phyloP scores from a whole-genome alignment of 1,284 basidiomycete species.

The Irpex sp. region DNA sequence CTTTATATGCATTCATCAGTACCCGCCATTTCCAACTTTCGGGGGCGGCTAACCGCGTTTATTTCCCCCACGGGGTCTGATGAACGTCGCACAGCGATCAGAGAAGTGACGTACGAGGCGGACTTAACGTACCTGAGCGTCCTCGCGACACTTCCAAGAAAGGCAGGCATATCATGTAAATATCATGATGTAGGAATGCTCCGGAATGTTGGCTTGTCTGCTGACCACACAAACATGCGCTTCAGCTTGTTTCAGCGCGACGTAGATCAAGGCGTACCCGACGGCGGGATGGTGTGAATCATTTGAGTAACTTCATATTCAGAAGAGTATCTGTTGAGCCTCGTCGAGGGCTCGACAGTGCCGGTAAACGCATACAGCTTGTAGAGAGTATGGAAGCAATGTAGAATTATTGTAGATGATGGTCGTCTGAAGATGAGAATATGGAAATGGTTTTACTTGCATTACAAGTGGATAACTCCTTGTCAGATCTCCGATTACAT shows the following conservation, averaged over 20 bases:
- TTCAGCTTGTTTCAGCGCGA: background rate
- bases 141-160: background rate
- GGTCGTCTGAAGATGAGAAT: background rate
- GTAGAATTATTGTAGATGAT: background rate
- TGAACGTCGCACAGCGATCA: background rate
- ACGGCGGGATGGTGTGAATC: background rate
- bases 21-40: background rate
- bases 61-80: background rate
- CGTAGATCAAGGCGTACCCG: background rate
- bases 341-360: too few relatives aligned
- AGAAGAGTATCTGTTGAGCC: too few relatives aligned
- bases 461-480: too few relatives aligned
- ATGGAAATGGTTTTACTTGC: background rate
- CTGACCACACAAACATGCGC: background rate
- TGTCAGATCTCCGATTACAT: too few relatives aligned
- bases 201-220: background rate
- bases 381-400: background rate
- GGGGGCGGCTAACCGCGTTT: background rate
- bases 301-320: background rate
- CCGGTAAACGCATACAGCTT: too few relatives aligned
- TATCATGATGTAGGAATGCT: background rate
- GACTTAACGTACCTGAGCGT: background rate
- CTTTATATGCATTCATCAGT: background rate
- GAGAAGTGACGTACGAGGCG: background rate
- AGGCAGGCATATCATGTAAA: background rate